Base-by-base conservation (phyloP, 352 stramenopile species). In the Phytophthora hibernalis region DNA sequence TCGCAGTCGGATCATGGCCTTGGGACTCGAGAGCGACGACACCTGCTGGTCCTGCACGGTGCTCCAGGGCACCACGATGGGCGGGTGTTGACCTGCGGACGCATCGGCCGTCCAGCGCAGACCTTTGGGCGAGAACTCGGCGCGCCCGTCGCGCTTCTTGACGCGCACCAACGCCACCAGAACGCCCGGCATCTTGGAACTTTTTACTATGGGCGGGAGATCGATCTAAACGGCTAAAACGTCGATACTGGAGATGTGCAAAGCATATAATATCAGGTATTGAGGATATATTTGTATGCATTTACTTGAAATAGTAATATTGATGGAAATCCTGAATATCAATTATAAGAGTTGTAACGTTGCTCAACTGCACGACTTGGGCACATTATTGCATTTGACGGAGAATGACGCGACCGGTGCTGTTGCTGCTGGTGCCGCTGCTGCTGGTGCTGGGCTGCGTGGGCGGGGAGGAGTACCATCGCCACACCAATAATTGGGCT, bases 401-500 rank as follows among this genome's bases (percentile, higher is more conserved):
- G 48, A 60, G 28, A 37, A 76, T 76, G 54, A 43, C 50, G 12
- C 10, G 72, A 20, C 42, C 9, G 44, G 31, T 35, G 54, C 44
- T 87, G 8, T 55, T 26, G 42, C 52, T 81, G 12, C 66, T 61
- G 31, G 59, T 80, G 28, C 35, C 40, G 35, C 48, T 74, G 21
- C 48, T 87, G 49, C 57, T 87, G 42, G 37, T 24, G 43, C 38
- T 75, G 37, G 22, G 40, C 37, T 66, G 40, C 54, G 65, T 55
- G 33, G 54, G 20, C 20, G 68, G 47, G 20, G 64, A 77, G 9
- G 70, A 75, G 42, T 90, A 93, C 60, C 74, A 77, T 43, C 85
- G 88, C 5, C 88, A 96, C 60, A 95, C 83, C 1, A 96, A 94
- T 60, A 96, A 96, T 65, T 96, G 88, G 88, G 88, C 88, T 11